phyloP scores from a whole-genome alignment of 441 rosid species.

The Arabidopsis lyrata region DNA sequence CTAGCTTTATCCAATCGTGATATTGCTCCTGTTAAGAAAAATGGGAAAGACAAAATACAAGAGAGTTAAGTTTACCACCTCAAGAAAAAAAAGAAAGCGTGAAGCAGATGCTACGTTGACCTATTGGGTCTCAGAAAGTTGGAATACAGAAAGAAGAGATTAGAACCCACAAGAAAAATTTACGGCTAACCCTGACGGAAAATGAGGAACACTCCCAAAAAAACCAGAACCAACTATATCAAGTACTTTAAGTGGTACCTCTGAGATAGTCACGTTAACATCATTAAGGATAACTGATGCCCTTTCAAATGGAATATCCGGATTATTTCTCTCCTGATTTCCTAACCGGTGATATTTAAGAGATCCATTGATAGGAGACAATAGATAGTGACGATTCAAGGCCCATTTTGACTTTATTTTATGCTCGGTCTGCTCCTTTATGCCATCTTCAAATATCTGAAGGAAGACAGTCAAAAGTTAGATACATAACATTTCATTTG shows the following conservation, averaged over 20 bases:
- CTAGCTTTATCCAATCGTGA: constrained; percentile 95
- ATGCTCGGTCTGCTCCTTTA: constrained; percentile 64
- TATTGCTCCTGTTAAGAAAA: constrained; percentile 76
- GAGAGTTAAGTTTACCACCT: constrained; percentile 31
- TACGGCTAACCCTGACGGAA: constrained; percentile 27
- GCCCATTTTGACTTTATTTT: constrained; percentile 77
- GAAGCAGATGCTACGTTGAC: constrained; percentile 11
- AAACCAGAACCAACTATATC: constrained; percentile 9
- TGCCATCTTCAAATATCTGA: constrained; percentile 97
- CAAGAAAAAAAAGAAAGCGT: constrained; percentile 20
- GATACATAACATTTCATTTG: constrained; percentile 26
- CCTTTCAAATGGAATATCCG: constrained; percentile 95
- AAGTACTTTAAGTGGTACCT: constrained; percentile 56
- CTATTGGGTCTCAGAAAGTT: constrained; percentile 21
- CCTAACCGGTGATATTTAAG: constrained; percentile 98
- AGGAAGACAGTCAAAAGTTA: constrained; percentile 31
- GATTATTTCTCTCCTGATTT: constrained; percentile 91
- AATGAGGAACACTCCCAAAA: constrained; percentile 14
- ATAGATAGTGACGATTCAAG: constrained; percentile 72
- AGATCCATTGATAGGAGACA: constrained; percentile 93
- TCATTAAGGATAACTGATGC: constrained; percentile 83
- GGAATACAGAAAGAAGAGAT: constrained; percentile 20
- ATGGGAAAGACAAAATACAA: constrained; percentile 41
- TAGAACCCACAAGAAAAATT: not conserved
- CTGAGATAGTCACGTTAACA: constrained; percentile 83